Base-by-base conservation (phyloP, 2,329 filamentous ascomycete species). In the Thielaviopsis euricoi region DNA sequence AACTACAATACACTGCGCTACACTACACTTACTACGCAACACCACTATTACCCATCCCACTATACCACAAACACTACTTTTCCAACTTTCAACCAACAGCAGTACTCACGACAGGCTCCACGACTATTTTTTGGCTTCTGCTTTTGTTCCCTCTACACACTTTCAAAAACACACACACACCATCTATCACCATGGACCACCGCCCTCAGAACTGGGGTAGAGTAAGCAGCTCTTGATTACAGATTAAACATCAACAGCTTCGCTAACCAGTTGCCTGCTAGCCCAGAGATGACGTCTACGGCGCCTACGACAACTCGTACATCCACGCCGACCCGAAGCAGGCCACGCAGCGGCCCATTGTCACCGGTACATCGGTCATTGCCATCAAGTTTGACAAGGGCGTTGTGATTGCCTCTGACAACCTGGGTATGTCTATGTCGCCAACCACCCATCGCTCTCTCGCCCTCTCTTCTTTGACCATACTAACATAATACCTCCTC, bases 241-340 rank as follows among this genome's bases (percentile, higher is more conserved):
- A 13, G 43, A 23, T 33, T 26, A 51, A 21, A 13, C 52, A 26
- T 43, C 6, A 50, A 40, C 4, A 25, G 57, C 43, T 12, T 55
- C 48, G 56, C 61, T 66, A 61, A 65, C 57, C 17, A 37, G 29
- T 17, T 33, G 22, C 10, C 50, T 57, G 52, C 62, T 67, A 98
- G 93, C 93, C 93, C 69, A 86, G 93, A 79, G 88, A 98, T 73
- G 93, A 98, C 72, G 79, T 97, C 68, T 98, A 97, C 74, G 93
- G 93, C 66, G 78, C 86, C 67, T 98, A 98, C 73, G 88, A 97
- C 74, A 76, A 78, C 68, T 87, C 89, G 60, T 90, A 91, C 71
- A 84, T 97, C 69, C 81, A 87, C 66, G 75, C 73, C 55, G 78
- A 76, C 58, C 88, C 90, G 60, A 89, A 82, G 69, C 82, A 89